Evolutionary conservation across 495 filamentous ascomycete genomes (phyloP).

Genomic region (Talaromyces trachyspermus): DNA sequence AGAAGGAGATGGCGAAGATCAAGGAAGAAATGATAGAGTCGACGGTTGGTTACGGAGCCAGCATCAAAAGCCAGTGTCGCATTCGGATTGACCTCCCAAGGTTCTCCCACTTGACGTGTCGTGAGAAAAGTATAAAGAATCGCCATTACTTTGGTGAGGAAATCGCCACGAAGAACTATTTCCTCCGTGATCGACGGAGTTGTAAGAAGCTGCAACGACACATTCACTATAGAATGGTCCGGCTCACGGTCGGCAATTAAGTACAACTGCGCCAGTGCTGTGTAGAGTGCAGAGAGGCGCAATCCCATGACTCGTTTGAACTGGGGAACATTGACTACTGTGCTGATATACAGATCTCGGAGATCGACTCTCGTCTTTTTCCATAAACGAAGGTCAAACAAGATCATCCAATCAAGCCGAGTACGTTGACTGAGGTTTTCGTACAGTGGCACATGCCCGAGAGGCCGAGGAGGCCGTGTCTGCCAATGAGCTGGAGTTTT

Average conservation of each 20-base stretch:
- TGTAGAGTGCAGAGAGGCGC: constrained; percentile 89
- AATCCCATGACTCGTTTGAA: constrained; percentile 96
- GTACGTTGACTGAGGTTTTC: constrained; percentile 85
- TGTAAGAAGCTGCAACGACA: constrained; percentile 92
- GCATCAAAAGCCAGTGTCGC: constrained; percentile 87
- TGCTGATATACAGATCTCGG: constrained; percentile 90
- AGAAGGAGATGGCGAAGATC: constrained; percentile 86
- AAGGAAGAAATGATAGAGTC: constrained; percentile 94
- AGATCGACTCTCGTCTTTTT: constrained; percentile 88
- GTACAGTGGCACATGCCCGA: constrained; percentile 53
- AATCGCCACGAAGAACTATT: constrained; percentile 91
- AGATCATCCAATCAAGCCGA: constrained; percentile 87
- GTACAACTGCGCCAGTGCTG: constrained; percentile 86
- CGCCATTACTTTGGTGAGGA: constrained; percentile 87
- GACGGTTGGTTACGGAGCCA: constrained; percentile 85
- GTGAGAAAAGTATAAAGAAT: constrained; percentile 97
- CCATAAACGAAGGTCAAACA: constrained; percentile 96
- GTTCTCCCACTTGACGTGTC: constrained; percentile 88
- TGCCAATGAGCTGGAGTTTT: constrained; percentile 75
- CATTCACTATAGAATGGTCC: constrained; percentile 96
- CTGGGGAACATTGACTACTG: constrained; percentile 85
- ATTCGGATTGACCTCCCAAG: constrained; percentile 72
- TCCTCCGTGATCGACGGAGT: constrained; percentile 94
- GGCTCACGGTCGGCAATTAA: constrained; percentile 94
- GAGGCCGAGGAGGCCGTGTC: constrained; percentile 61